These are phyloP conservation scores for Strobilomyces echinocephalus DNA, from an alignment of 768 basidiomycete species.

Conservation along the genomic window DNA sequence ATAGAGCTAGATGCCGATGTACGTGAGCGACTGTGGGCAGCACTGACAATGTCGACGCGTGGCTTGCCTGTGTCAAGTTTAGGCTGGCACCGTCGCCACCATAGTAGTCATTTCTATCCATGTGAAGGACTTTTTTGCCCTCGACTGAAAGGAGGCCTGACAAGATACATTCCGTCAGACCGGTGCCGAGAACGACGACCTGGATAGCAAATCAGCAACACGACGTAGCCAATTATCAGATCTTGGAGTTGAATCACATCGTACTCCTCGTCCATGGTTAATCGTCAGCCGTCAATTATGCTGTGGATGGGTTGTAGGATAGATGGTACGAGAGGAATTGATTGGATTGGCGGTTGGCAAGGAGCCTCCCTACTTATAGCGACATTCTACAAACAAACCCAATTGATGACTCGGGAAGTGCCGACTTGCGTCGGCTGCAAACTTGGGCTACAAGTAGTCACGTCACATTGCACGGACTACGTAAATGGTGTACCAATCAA, in stretches of 20 bases:
- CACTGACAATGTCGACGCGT: conserved; percentile 6
- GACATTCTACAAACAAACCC: conserved; percentile 10
- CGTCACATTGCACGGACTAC: too few species aligned
- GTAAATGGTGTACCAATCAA: too few species aligned
- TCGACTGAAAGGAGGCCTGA: conserved; percentile 98
- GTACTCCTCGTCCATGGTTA: conserved; percentile 96
- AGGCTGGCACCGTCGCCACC: conserved; percentile 96
- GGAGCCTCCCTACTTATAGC: conserved; percentile 28
- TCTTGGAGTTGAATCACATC: conserved; percentile 53
- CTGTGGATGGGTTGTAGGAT: conserved; percentile 8
- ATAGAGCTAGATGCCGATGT: conserved; percentile 62
- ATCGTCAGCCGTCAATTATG: conserved; percentile 13
- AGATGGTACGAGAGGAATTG: neutral
- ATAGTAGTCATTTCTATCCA: conserved; percentile 98
- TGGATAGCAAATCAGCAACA: conserved; percentile 29
- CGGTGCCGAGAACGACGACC: conserved; percentile 93
- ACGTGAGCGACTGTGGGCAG: conserved; percentile 13
- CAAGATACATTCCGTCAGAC: conserved; percentile 96
- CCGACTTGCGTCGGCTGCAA: too few species aligned
- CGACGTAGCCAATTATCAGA: conserved; percentile 8
- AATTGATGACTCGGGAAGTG: neutral
- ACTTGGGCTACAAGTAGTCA: too few species aligned
- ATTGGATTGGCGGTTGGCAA: conserved; percentile 14
- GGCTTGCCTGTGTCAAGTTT: conserved; percentile 89
- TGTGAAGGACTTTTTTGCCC: conserved; percentile 99